Conservation (phyloP, 164 flowering plant genomes). For the Malania oleifera region DNA sequence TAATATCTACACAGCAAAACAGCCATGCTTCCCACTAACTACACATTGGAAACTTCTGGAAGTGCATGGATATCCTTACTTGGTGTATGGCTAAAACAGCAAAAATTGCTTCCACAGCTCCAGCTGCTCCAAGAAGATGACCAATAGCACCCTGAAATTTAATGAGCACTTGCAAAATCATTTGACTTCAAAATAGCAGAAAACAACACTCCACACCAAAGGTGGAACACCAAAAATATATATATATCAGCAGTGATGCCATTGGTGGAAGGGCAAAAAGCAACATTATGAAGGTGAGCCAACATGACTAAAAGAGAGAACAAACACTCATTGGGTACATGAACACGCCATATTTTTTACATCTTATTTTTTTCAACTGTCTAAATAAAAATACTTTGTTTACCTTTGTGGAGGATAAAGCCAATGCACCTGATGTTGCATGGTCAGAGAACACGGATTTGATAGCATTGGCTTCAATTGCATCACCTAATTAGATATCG, state of each 20-base stretch:
- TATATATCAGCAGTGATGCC: background rate
- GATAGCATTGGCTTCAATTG: slow-evolving; percentile 82
- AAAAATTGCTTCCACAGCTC: slow-evolving; percentile 96
- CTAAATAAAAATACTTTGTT: background rate
- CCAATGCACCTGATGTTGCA: slow-evolving; percentile 73
- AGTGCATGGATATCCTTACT: slow-evolving; percentile 46
- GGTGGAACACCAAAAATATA: too few relatives aligned
- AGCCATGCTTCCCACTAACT: too few relatives aligned
- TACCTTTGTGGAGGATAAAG: slow-evolving; percentile 97
- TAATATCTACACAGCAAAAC: too few relatives aligned
- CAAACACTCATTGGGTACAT: too few relatives aligned
- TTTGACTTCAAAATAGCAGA: background rate
- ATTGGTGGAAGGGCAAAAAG: background rate
- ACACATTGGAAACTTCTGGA: too few relatives aligned
- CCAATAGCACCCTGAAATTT: slow-evolving; percentile 81
- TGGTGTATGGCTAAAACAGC: slow-evolving; percentile 66
- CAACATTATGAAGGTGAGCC: background rate
- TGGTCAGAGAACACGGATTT: slow-evolving; percentile 64
- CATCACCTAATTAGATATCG: slow-evolving; percentile 54
- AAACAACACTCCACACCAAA: too few relatives aligned
- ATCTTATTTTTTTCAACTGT: background rate
- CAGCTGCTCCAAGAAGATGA: slow-evolving; percentile 99
- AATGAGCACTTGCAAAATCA: background rate
- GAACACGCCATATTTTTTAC: too few relatives aligned
- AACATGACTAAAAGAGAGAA: background rate